phyloP scores from a whole-genome alignment of 345 rosid species.

The Heritiera fomes region DNA sequence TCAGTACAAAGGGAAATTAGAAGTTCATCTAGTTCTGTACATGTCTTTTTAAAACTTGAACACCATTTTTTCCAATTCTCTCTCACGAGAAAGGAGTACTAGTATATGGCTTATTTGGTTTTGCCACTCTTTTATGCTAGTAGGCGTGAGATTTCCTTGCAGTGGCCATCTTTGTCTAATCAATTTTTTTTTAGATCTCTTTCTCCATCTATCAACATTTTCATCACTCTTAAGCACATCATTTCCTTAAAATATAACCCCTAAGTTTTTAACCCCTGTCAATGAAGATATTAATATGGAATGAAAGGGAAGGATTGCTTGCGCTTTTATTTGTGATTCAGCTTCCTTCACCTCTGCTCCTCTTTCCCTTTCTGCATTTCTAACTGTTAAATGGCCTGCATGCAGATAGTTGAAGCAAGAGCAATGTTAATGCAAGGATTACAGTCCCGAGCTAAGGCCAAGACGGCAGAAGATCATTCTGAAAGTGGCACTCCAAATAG shows the following conservation, averaged over 20 bases:
- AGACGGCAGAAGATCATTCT: constrained; percentile 29
- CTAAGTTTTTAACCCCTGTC: background rate
- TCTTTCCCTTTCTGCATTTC: background rate
- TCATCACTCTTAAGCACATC: background rate
- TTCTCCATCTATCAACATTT: background rate
- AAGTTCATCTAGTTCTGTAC: background rate
- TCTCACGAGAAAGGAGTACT: background rate
- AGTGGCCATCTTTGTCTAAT: background rate
- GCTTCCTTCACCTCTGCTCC: background rate
- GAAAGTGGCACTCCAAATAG: constrained; percentile 29
- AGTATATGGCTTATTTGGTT: background rate
- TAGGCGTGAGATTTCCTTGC: constrained; percentile 7
- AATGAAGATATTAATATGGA: background rate
- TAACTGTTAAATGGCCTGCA: constrained; percentile 10
- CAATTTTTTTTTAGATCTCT: background rate
- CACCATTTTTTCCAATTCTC: background rate
- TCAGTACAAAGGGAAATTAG: background rate
- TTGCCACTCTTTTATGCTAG: background rate
- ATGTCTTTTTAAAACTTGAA: background rate
- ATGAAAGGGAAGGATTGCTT: constrained; percentile 10
- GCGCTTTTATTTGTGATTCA: background rate
- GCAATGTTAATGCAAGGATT: constrained; percentile 65
- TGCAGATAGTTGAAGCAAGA: constrained; percentile 86
- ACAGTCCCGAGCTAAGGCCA: constrained; percentile 35
- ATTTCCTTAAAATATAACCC: constrained; percentile 8